Evolutionary conservation across 2,329 filamentous ascomycete species (phyloP).

Genomic region (Cephalotrichum gorgonifer): DNA sequence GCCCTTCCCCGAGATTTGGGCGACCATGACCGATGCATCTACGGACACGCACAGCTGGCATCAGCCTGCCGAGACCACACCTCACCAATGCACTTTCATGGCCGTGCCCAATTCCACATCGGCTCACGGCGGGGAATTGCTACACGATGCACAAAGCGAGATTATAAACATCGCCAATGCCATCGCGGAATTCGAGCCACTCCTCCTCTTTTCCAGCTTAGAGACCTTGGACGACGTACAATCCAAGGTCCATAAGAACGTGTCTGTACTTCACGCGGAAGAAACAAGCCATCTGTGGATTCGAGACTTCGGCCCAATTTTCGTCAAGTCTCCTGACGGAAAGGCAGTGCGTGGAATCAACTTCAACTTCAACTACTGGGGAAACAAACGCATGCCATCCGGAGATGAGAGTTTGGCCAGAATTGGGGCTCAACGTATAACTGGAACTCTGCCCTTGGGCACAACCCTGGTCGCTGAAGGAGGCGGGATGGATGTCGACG

Average conservation of each 20-base stretch:
- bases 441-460: neutral
- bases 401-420: conserved; percentile 7
- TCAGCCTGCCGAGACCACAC: no score
- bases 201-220: neutral
- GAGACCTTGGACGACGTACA: neutral
- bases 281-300: conserved; percentile 15
- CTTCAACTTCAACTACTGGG: conserved; percentile 20
- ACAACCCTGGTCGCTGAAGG: conserved; percentile 13
- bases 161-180: neutral
- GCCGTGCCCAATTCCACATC: no score
- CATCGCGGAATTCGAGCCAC: neutral
- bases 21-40: no score
- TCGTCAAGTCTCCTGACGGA: conserved; percentile 7
- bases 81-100: no score
- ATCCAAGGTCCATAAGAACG: neutral
- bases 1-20: no score
- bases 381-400: conserved; percentile 10
- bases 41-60: no score
- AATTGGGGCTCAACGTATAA: neutral
- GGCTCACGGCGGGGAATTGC: no score
- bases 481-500: conserved; percentile 16
- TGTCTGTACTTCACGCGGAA: neutral
- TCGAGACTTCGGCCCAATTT: conserved; percentile 16
- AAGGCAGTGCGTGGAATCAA: conserved; percentile 10
- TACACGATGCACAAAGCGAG: no score